These are phyloP conservation scores for Auricularia auricula-judae DNA, from an alignment of 768 basidiomycete genomes.

Conservation along the genomic window DNA sequence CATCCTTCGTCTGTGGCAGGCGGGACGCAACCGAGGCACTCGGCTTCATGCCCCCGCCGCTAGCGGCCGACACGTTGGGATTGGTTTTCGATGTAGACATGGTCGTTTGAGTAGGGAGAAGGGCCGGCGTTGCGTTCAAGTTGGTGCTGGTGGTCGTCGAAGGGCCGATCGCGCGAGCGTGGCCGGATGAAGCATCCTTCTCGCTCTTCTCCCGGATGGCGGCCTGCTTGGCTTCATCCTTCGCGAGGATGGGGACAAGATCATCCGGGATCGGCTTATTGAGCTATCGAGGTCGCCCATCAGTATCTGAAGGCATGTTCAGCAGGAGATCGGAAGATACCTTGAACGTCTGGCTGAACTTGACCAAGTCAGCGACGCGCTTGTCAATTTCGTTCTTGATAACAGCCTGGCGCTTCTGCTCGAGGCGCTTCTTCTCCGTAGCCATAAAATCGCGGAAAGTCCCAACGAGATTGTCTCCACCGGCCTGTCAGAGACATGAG, in stretches of 20 bases:
- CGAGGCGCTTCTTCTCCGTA: conserved; percentile 79
- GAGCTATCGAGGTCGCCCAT: conserved; percentile 35
- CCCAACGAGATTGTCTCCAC: conserved; percentile 57
- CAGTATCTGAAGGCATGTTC: conserved; percentile 1
- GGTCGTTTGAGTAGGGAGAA: conserved; percentile 12
- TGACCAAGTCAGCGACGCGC: conserved; percentile 83
- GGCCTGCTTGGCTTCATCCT: conserved; percentile 85
- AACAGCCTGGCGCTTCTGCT: conserved; percentile 81
- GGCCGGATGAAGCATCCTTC: conserved; percentile 51
- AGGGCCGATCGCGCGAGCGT: conserved; percentile 58
- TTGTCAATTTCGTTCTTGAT: conserved; percentile 92
- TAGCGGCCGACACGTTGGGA: conserved; percentile 19
- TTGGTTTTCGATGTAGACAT: conserved; percentile 25
- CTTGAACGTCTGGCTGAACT: conserved; percentile 93
- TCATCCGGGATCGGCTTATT: conserved; percentile 95
- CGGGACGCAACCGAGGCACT: conserved; percentile 31
- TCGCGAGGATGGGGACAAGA: conserved; percentile 82
- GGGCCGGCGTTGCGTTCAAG: not conserved
- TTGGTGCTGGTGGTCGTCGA: not conserved
- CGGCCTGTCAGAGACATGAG: conserved; percentile 29
- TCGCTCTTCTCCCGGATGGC: conserved; percentile 68
- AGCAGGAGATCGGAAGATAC: conserved; percentile 25
- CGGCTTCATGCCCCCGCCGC: conserved; percentile 4
- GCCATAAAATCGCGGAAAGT: conserved; percentile 91
- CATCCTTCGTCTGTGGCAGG: conserved; percentile 14